Evolutionary conservation across 208 protist genomes (phyloP).

Genomic region (Crithidia brevicula): DNA sequence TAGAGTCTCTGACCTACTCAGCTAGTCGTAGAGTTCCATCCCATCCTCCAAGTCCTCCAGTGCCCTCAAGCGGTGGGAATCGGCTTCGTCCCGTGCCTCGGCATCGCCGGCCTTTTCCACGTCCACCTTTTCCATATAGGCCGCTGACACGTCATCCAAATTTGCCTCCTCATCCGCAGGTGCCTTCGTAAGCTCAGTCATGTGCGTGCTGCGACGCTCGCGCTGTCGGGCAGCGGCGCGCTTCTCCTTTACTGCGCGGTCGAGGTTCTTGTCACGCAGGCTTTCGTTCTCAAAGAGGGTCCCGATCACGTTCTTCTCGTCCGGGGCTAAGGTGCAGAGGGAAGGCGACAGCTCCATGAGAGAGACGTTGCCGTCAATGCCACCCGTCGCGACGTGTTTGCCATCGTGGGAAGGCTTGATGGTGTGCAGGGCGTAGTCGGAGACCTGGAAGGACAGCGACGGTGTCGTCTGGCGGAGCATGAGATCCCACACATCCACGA

Average conservation of each 20-base stretch:
- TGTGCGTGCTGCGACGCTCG: slow-evolving; percentile 71
- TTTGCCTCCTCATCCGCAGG: slow-evolving; percentile 37
- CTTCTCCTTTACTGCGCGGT: slow-evolving; percentile 88
- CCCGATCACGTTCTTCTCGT: slow-evolving; percentile 91
- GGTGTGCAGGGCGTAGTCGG: slow-evolving; percentile 90
- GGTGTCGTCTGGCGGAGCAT: slow-evolving; percentile 95
- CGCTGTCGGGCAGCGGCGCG: slow-evolving; percentile 64
- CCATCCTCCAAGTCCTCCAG: slow-evolving; percentile 85
- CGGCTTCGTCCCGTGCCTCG: slow-evolving; percentile 43
- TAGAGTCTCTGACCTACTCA: neutral
- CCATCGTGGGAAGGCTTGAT: slow-evolving; percentile 83
- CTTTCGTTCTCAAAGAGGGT: slow-evolving; percentile 94
- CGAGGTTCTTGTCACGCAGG: slow-evolving; percentile 93
- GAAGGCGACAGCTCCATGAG: slow-evolving; percentile 94
- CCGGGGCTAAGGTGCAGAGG: slow-evolving; percentile 77
- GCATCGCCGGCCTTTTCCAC: slow-evolving; percentile 45
- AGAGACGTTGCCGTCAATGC: slow-evolving; percentile 94
- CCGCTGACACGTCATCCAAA: slow-evolving; percentile 54
- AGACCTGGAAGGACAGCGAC: slow-evolving; percentile 91
- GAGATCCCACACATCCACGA: slow-evolving; percentile 96
- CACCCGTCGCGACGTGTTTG: slow-evolving; percentile 88
- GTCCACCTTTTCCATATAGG: slow-evolving; percentile 63
- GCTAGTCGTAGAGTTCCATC: slow-evolving; percentile 59
- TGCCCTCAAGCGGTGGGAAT: slow-evolving; percentile 56
- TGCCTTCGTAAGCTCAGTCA: slow-evolving; percentile 42